Evolutionary conservation across 2,329 filamentous ascomycete species (phyloP), one percentile per base, ranked within the genome.

Genomic region (Chrysoporthe austroafricana): DNA sequence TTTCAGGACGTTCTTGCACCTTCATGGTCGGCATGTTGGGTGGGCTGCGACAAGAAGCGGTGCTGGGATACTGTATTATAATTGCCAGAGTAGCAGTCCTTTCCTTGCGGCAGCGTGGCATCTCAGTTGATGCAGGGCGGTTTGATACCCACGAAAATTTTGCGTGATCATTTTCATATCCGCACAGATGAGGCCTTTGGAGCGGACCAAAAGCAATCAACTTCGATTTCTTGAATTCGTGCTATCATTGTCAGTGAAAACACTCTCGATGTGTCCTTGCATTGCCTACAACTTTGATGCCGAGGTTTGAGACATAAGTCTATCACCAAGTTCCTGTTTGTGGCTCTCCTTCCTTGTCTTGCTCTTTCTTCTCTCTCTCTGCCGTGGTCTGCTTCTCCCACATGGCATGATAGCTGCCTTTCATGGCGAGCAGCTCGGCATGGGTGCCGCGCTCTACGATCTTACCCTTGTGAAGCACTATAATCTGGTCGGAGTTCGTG

Each of bases 361-460:
- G 63, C 52, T 67, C 73, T 67, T 71, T 71, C 64, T 75, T 73
- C 32, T 75, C 76, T 71, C 80, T 82, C 64, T 82, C 79, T 9
- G 76, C 77, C 0, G 77, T 80, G 3, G 79, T 81, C 70, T 86
- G 84, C 69, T 84, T 84, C 71, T 81, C 77, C 85, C 86, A 88
- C 73, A 88, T 81, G 39, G 82, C 79, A 62, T 80, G 76, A 69
- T 87, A 88, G 50, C 80, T 78, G 0, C 85, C 85, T 13, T 78
- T 73, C 1, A 76, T 72, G 3, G 77, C 74, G 26, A 87, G 72
- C 5, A 88, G 76, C 65, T 83, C 79, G 1, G 75, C 73, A 69
- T 87, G 85, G 4, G 80, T 82, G 16, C 85, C 85, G 39, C 79
- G 77, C 72, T 88, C 85, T 5, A 81, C 78, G 16, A 88, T 80